A percentile compares a stretch with the other conserved stretches of the same genome.
phyloP scores from a whole-genome alignment of 345 rosid species.

The Eucalyptus urophylla region DNA sequence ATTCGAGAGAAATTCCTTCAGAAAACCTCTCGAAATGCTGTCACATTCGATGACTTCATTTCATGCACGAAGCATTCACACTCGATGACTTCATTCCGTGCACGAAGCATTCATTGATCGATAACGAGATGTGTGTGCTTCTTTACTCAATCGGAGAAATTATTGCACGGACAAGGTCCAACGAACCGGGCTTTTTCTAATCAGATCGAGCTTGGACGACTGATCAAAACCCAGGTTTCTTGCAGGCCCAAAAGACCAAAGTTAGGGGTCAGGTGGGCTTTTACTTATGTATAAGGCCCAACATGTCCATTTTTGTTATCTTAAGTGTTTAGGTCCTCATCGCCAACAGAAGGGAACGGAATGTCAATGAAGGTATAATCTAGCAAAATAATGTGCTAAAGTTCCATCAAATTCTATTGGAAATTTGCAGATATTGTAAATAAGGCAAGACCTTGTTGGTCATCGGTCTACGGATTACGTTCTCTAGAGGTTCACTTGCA shows the following conservation, averaged over 20 bases:
- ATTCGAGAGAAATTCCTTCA: neutral
- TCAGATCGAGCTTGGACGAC: neutral
- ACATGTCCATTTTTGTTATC: neutral
- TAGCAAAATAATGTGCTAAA: neutral
- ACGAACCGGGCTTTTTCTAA: neutral
- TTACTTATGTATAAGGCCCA: neutral
- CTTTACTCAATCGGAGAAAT: neutral
- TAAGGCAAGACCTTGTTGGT: neutral
- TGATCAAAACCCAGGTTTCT: neutral
- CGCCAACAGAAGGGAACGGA: neutral
- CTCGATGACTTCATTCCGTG: neutral
- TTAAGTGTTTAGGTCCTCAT: neutral
- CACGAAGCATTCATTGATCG: neutral
- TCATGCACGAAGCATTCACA: neutral
- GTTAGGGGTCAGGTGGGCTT: neutral
- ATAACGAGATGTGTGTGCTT: neutral
- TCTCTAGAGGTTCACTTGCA: constrained; percentile 24
- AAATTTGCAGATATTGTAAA: neutral
- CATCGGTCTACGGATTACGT: constrained; percentile 26
- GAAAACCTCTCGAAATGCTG: neutral
- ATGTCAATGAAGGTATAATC: neutral
- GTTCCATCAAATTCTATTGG: neutral
- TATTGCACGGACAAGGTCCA: neutral
- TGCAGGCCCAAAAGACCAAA: neutral
- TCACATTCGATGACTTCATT: neutral